Base-by-base conservation (phyloP, 1,139 yeast genomes). In the Saccharomycopsis hybrid region DNA sequence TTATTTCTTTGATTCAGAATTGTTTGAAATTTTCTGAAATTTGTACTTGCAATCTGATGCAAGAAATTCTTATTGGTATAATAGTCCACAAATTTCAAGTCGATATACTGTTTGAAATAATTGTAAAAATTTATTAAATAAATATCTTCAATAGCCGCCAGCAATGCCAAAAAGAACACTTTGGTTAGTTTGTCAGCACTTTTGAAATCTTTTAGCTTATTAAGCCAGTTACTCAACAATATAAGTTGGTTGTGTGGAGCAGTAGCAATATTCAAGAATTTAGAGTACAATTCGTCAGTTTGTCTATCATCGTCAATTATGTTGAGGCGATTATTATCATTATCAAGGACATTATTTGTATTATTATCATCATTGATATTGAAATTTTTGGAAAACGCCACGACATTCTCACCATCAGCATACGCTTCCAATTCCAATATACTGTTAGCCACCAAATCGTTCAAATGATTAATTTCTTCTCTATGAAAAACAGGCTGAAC, bases 401-500 rank as follows among this genome's bases (percentile, higher is more conserved):
- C 7, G 30, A 40, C 43, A 25, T 27, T 62, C 40, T 84, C 95
- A 32, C 95, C 95, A 58, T 87, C 94, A 58, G 85, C 80, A 57
- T 85, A 78, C 2, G 95, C 86, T 65, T 92, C 96, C 46, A 92
- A 70, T 59, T 92, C 96, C 65, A 90, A 75, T 44, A 90, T 69
- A 11, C 87, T 78, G 53, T 79, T 79, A 2, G 87, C 85, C 13
- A 87, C 92, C 53, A 80, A 68, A 64, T 92, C 98, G 63, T 92
- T 85, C 60, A 92, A 73, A 57, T 81, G 83, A 44, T 94, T 85
- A 49, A 90, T 84, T 59, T 87, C 94, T 56, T 85, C 85, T 57
- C 95, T 79, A 62, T 94, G 95, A 69, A 92, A 92, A 11, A 90
- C 95, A 0, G 98, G 98, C 64, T 92, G 98, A 2, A 92, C 96